phyloP scores from a whole-genome alignment of 2,329 filamentous ascomycete species.

The Diaporthe sp. region DNA sequence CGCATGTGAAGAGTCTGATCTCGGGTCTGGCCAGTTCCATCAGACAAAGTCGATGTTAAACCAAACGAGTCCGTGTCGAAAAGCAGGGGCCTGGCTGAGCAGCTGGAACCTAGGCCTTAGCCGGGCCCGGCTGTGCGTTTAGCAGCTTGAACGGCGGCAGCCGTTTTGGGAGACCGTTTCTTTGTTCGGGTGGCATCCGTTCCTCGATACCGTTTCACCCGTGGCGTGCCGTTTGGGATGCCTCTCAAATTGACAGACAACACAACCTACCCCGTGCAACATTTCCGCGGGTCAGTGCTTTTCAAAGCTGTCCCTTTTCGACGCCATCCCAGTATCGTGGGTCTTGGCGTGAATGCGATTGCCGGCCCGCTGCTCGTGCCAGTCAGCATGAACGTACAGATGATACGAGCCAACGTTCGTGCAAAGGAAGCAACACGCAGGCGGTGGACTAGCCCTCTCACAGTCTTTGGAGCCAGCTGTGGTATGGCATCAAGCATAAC shows the following conservation, averaged over 20 bases:
- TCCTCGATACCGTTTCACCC: neutral
- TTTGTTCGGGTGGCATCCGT: neutral
- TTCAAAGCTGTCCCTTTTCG: neutral
- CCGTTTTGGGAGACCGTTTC: neutral
- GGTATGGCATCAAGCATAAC: neutral
- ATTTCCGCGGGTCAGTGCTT: neutral
- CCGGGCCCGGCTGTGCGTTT: neutral
- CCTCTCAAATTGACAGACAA: neutral
- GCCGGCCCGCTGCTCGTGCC: neutral
- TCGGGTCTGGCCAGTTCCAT: neutral
- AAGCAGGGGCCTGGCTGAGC: neutral
- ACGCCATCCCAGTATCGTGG: neutral
- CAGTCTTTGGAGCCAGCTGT: neutral
- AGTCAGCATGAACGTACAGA: neutral
- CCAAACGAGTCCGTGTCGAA: neutral
- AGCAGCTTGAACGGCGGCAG: neutral
- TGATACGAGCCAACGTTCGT: neutral
- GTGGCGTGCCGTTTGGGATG: neutral
- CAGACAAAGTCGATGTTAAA: neutral
- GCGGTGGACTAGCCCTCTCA: neutral
- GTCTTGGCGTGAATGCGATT: neutral
- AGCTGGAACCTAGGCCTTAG: neutral
- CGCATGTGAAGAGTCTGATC: slow-evolving; percentile 10
- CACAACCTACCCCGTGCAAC: neutral
- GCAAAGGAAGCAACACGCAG: neutral